These are phyloP conservation scores for Paracamarosporium sp. DNA, from an alignment of 2,329 filamentous ascomycete species.

Conservation along the genomic window DNA sequence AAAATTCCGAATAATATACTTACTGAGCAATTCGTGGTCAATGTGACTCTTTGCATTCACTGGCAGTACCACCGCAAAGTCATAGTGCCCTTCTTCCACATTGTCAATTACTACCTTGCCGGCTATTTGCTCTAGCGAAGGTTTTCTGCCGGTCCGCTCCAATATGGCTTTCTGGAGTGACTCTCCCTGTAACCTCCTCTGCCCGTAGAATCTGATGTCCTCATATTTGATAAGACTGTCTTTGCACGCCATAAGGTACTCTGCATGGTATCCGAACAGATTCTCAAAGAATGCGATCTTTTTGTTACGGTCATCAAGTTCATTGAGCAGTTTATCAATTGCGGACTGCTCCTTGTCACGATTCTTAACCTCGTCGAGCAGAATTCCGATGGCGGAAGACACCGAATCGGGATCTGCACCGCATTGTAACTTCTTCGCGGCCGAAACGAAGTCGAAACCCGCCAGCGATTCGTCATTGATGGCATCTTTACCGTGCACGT, in stretches of 20 bases:
- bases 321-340: background rate
- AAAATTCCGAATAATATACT: background rate
- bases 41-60: background rate
- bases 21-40: background rate
- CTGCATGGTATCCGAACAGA: background rate
- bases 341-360: background rate
- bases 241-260: background rate
- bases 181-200: background rate
- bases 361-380: background rate
- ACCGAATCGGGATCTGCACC: background rate
- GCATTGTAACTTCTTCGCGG: background rate
- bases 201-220: background rate
- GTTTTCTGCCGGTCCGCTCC: background rate
- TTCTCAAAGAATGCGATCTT: slow-evolving; percentile 1
- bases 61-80: background rate
- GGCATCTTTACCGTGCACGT: background rate
- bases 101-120: background rate
- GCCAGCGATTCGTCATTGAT: background rate
- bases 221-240: background rate
- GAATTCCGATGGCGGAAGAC: background rate
- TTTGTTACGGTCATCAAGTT: background rate
- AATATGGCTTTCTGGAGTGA: background rate
- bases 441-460: background rate
- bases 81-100: background rate
- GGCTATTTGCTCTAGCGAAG: background rate